phyloP scores from a whole-genome alignment of 805 yeast species.

The Yarrowia deformans region DNA sequence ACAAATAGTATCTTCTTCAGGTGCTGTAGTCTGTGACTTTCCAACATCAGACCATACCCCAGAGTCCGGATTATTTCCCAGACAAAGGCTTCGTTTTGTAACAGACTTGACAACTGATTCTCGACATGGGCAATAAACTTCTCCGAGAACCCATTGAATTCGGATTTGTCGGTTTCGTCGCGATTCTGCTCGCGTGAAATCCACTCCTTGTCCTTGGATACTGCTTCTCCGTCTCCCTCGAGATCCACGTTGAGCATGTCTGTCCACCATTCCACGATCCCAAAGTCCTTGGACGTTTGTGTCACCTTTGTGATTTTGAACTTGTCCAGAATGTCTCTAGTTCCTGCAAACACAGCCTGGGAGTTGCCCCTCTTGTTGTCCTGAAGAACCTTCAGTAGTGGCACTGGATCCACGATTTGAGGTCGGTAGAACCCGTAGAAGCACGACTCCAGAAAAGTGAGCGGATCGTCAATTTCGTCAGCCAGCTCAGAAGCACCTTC shows the following conservation, averaged over 20 bases:
- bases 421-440: constrained; percentile 31
- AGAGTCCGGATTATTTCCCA: constrained; percentile 24
- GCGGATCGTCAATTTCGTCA: constrained; percentile 8
- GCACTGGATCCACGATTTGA: constrained; percentile 20
- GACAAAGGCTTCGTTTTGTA: constrained; percentile 13
- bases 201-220: constrained; percentile 26
- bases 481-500: constrained; percentile 1
- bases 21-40: constrained; percentile 7
- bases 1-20: constrained; percentile 22
- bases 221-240: constrained; percentile 25
- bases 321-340: constrained; percentile 10
- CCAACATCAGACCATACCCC: constrained; percentile 23
- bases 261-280: constrained; percentile 19
- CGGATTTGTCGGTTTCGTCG: constrained; percentile 6
- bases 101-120: constrained; percentile 3
- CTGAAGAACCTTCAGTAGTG: constrained; percentile 6
- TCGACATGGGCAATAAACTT: constrained; percentile 18
- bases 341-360: neutral
- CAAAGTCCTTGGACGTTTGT: constrained; percentile 2
- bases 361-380: constrained; percentile 2
- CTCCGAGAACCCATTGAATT: constrained; percentile 30
- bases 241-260: constrained; percentile 26
- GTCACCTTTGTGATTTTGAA: constrained; percentile 14
- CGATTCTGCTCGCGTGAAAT: neutral
- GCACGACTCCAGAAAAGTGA: constrained; percentile 18